Conservation (phyloP, 2,329 filamentous ascomycete species). For the Penicillium sp. region DNA sequence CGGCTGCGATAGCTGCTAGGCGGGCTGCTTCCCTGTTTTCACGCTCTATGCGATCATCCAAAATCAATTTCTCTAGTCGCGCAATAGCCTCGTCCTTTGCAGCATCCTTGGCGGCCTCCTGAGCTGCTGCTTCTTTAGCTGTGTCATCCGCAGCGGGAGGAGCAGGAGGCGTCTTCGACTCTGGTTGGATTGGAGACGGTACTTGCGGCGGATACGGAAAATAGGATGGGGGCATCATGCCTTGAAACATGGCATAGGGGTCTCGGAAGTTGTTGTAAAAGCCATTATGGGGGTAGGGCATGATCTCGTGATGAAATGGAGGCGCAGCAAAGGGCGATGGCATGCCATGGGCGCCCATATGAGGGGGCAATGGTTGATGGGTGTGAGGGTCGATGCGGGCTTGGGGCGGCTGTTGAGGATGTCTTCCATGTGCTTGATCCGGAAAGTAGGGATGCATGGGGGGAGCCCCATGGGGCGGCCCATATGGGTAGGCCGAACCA, state of each 20-base stretch:
- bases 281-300: slow-evolving; percentile 36
- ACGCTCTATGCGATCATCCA: slow-evolving; percentile 45
- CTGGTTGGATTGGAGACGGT: slow-evolving; percentile 33
- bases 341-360: slow-evolving; percentile 7
- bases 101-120: neutral
- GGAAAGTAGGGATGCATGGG: neutral
- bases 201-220: slow-evolving; percentile 39
- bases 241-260: slow-evolving; percentile 34
- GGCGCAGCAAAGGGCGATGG: slow-evolving; percentile 31
- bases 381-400: neutral
- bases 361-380: neutral
- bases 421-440: neutral
- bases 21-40: slow-evolving; percentile 42
- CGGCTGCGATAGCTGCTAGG: slow-evolving; percentile 52
- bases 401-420: slow-evolving; percentile 1
- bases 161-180: slow-evolving; percentile 27
- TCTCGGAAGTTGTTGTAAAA: slow-evolving; percentile 38
- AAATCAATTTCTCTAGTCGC: slow-evolving; percentile 61
- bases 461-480: neutral
- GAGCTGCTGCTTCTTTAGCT: neutral
- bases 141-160: slow-evolving; percentile 2
- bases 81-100: slow-evolving; percentile 56
- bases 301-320: slow-evolving; percentile 39
- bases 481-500: neutral
- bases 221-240: slow-evolving; percentile 38